Base-by-base conservation (phyloP, 169 alveolate species). In the Theileria parva region DNA sequence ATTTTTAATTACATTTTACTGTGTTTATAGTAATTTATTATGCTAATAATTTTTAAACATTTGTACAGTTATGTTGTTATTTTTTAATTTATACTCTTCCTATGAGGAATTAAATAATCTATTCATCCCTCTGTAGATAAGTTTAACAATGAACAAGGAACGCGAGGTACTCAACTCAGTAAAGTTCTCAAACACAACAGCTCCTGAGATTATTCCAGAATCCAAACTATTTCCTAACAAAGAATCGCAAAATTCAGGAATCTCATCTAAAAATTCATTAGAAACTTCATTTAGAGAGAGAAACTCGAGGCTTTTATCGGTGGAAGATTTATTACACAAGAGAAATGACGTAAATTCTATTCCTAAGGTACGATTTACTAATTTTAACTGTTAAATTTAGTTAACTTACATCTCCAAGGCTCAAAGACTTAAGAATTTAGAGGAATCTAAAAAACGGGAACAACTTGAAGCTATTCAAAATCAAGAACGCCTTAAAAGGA, bases 391-490 rank as follows among this genome's bases (percentile, higher is more conserved):
- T 68, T 32, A 57, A 30, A 34, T 44, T 30, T 83, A 89, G 81
- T 78, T 77, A 11, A 85, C 80, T 0, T 89, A 86, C 66, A 77
- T 89, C 25, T 71, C 94, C 34, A 89, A 86, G 74, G 87, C 85
- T 17, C 85, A 59, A 51, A 86, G 94, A 69, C 83, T 83, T 25
- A 87, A 81, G 78, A 80, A 79, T 53, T 63, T 72, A 63, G 64
- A 76, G 61, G 91, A 89, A 44, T 61, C 67, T 17, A 88, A 60
- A 23, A 81, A 70, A 32, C 30, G 74, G 3, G 80, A 84, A n/a
- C 68, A 81, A 60, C 68, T 48, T 34, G 80, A 72, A 15, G 75
- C 66, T 32, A 30, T 64, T 15, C 39, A 30, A 53, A 57, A 72
- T 4, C 90, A 86, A 12, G 87, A 81, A 59, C 34, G 63, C 6